Base-by-base conservation (phyloP, 257 asterid species). In the Jaltomata sinuosa region DNA sequence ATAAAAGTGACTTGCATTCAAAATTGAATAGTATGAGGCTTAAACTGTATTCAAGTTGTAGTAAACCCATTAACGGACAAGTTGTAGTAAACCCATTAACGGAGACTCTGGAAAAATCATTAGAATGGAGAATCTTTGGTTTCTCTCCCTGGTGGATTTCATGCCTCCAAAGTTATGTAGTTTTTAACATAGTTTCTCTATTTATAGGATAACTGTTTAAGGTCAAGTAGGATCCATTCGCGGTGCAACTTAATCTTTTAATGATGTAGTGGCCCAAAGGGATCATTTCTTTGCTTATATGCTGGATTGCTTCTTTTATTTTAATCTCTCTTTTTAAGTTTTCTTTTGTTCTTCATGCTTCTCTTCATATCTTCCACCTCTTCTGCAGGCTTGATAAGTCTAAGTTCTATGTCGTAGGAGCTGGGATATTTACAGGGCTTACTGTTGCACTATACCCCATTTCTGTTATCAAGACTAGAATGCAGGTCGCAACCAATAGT, bases 361-460 rank as follows among this genome's bases (percentile, higher is more conserved):
- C 29, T 27, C 21, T 29, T 87, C 22, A 42, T 74, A 68, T 50
- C 69, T 52, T 74, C 78, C 83, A 49, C 79, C 57, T 78, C 45
- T 86, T 38, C 47, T 87, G 89, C 92, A 93, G 98, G 91, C 98
- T 94, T 85, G 97, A 94, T 81, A 94, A 94, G 76, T 88, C 92
- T 8, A 95, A 91, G 91, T 95, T 94, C 88, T 95, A 92, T 80
- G 90, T 95, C 49, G 91, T 90, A 68, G 98, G 98, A 84, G 98
- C 98, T 85, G 98, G 98, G 67, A 94, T 95, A 49, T 95, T 95
- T 85, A 87, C 94, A 42, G 98, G 98, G 80, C 80, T 95, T 68
- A 94, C 98, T 5, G 92, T 94, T 72, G 98, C 94, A 84, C 94
- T 95, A 38, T 95, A 95, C 87, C 98, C 98, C 55, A 93, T 94